A percentile compares a stretch with the other conserved stretches of the same genome.
Evolutionary conservation across 768 basidiomycete species (phyloP).

Genomic region (Panellus pusillus): DNA sequence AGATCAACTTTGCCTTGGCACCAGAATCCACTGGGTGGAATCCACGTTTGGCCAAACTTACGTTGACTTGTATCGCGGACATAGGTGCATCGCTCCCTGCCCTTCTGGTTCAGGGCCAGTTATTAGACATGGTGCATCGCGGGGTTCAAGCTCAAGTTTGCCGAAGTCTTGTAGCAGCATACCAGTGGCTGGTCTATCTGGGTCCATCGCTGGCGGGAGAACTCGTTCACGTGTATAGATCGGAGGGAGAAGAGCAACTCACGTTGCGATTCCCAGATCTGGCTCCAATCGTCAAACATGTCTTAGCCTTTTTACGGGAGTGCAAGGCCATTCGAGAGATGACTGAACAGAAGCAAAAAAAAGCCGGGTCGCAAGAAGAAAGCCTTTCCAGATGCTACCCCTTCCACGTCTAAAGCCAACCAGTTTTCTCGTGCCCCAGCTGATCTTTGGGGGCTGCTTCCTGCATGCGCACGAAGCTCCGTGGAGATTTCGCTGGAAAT

Average conservation of each 20-base stretch:
- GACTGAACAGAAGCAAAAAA: background rate
- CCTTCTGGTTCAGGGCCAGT: too few species aligned
- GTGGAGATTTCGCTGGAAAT: too few species aligned
- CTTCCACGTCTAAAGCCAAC: too few species aligned
- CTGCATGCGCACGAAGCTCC: too few species aligned
- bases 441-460: too few species aligned
- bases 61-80: background rate
- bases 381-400: too few species aligned
- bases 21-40: background rate
- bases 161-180: background rate
- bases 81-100: background rate
- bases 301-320: background rate
- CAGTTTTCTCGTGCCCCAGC: too few species aligned
- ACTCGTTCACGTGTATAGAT: background rate
- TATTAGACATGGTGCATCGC: too few species aligned
- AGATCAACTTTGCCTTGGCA: conserved; percentile 1
- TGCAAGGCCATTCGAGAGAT: background rate
- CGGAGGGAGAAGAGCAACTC: background rate
- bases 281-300: background rate
- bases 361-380: background rate
- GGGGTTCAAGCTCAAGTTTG: background rate
- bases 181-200: background rate
- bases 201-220: conserved; percentile 1
- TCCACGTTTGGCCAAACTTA: background rate
- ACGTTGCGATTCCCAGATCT: background rate